Percentiles rank a stretch among this genome's conserved stretches.
These are phyloP conservation scores for Ustilago bromivora DNA, from an alignment of 1,284 basidiomycete genomes.

Conservation along the genomic window DNA sequence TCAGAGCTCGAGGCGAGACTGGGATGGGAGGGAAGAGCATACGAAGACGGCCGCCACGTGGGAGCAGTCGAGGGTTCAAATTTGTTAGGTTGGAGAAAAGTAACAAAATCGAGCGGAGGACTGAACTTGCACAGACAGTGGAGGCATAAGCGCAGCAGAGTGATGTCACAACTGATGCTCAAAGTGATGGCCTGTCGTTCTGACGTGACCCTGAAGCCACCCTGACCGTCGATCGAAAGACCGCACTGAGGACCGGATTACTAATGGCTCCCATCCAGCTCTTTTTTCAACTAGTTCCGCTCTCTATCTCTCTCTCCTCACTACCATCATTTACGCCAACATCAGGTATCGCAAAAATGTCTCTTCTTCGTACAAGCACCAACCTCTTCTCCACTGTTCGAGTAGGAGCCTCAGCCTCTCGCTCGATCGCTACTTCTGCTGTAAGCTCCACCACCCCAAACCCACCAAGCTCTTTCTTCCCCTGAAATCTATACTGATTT, in stretches of 20 bases:
- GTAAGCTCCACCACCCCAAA: slow-evolving; percentile 20
- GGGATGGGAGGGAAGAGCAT: no score
- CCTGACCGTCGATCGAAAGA: slow-evolving; percentile 1
- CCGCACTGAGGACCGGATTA: background rate
- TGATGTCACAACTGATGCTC: background rate
- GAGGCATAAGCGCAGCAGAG: background rate
- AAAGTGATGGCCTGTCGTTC: background rate
- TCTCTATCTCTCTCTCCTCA: background rate
- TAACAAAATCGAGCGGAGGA: background rate
- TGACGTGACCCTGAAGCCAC: background rate
- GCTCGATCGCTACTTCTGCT: slow-evolving; percentile 29
- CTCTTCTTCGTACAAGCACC: slow-evolving; percentile 39
- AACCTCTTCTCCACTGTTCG: slow-evolving; percentile 19
- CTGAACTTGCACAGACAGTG: background rate
- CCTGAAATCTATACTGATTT: background rate
- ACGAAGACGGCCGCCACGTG: background rate
- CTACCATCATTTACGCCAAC: slow-evolving; percentile 5
- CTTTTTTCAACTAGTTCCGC: background rate
- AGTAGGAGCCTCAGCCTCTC: slow-evolving; percentile 9
- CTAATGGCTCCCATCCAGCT: background rate
- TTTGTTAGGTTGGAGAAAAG: background rate
- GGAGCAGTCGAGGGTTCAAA: background rate
- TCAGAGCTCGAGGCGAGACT: no score
- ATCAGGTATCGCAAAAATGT: slow-evolving; percentile 22
- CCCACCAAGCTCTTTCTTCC: background rate